A percentile compares a stretch with the other conserved stretches of the same genome.
Conservation (phyloP, 2,329 filamentous ascomycete species). For the Onygenales sp. region DNA sequence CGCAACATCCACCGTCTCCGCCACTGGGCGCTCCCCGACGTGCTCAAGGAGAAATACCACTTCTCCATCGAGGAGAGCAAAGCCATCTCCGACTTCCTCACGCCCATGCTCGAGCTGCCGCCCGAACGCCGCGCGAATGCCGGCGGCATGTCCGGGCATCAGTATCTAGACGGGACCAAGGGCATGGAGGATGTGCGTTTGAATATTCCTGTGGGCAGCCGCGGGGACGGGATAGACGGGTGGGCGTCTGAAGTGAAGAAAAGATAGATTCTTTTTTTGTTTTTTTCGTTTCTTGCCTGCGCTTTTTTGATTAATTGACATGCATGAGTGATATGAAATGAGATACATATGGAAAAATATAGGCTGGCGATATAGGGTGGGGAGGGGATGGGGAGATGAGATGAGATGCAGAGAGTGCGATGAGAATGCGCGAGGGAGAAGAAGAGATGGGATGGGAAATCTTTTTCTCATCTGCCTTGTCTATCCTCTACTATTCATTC, state of each 20-base stretch:
- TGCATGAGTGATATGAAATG: background rate
- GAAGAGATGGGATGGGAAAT: background rate
- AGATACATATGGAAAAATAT: background rate
- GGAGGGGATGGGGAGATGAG: background rate
- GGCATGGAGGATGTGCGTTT: slow-evolving; percentile 79
- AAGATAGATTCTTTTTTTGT: slow-evolving; percentile 39
- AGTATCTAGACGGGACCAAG: slow-evolving; percentile 72
- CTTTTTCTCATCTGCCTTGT: background rate
- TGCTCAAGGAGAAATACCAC: slow-evolving; percentile 93
- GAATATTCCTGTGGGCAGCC: slow-evolving; percentile 66
- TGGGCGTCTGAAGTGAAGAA: slow-evolving; percentile 87
- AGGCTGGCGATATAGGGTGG: background rate
- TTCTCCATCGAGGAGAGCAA: slow-evolving; percentile 75
- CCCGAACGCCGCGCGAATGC: slow-evolving; percentile 89
- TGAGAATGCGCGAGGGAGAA: background rate
- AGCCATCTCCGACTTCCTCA: slow-evolving; percentile 70
- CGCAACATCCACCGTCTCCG: slow-evolving; percentile 94
- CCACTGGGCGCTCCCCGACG: slow-evolving; percentile 90
- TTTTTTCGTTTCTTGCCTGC: slow-evolving; percentile 6
- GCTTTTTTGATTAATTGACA: slow-evolving; percentile 1
- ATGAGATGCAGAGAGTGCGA: background rate
- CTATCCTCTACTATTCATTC: background rate
- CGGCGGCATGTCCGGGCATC: slow-evolving; percentile 82
- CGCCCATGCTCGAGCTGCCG: slow-evolving; percentile 82
- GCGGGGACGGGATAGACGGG: slow-evolving; percentile 86